These are phyloP conservation scores for Mycena filopes DNA, from an alignment of 768 basidiomycete species.

Conservation along the genomic window DNA sequence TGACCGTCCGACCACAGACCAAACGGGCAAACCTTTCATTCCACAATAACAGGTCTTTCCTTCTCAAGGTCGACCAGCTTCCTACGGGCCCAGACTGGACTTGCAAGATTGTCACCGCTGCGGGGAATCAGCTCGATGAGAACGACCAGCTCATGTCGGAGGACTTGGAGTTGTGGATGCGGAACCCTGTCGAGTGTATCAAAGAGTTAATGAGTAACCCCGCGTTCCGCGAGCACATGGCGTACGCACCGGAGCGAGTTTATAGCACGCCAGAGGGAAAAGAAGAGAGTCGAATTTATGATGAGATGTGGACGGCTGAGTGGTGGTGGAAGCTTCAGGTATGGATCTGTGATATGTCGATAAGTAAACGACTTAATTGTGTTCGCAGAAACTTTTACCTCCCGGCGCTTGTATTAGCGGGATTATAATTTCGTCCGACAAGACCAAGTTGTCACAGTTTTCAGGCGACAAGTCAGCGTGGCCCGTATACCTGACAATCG, in stretches of 20 bases:
- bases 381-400: too few species aligned
- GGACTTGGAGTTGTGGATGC: too few species aligned
- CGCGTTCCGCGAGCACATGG: constrained; percentile 36
- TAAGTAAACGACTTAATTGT: too few species aligned
- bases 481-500: not conserved
- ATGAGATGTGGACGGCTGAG: constrained; percentile 8
- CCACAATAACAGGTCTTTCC: constrained; percentile 8
- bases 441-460: not conserved
- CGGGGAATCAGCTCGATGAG: constrained; percentile 16
- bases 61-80: constrained; percentile 32
- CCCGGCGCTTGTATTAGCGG: too few species aligned
- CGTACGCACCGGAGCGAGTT: constrained; percentile 37
- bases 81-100: constrained; percentile 31
- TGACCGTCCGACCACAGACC: constrained; percentile 2
- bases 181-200: constrained; percentile 1
- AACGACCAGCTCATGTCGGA: too few species aligned
- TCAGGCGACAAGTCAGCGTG: not conserved
- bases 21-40: constrained; percentile 14
- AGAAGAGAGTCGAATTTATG: constrained; percentile 17
- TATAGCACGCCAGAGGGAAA: constrained; percentile 15
- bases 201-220: too few species aligned
- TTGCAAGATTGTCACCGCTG: constrained; percentile 32
- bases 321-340: constrained; percentile 6
- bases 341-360: not conserved
- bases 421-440: constrained; percentile 11